Evolutionary conservation across 148 eudicot genomes (phyloP), one percentile per base, ranked within the genome.

Genomic region (Spergularia bocconei): DNA sequence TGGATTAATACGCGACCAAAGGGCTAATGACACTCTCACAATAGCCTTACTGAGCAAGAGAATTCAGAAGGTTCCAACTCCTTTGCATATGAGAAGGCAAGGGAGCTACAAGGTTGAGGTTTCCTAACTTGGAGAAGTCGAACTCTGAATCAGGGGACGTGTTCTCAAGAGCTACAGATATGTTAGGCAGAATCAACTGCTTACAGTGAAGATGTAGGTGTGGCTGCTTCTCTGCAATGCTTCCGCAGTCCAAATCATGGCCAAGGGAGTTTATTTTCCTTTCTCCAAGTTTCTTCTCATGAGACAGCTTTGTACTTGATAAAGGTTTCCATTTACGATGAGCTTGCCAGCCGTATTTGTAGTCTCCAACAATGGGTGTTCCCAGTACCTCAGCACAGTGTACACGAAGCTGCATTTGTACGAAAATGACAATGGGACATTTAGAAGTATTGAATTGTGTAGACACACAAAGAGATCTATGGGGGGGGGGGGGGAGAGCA

Each of bases 321-420:
- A 71, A 39, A 41, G 86, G 87, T 74, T 83, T 77, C 85, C 87
- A 84, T 64, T 76, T 81, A 75, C 82, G 85, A 80, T 95, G 97
- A 85, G 97, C 97, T 80, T 87, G 93, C 92, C 97, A 86, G 9
- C 97, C 99, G 19, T 95, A 95, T 79, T 95, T 95, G 90, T 85
- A 95, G 84, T 95, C 99, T 77, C 99, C 99, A 16, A 95, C 90
- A 23, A 95, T 95, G 13, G 99, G 99, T 47, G 97, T 95, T 73
- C 97, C 87, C 71, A 95, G 79, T 16, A 95, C 97, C 82, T 92
- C 97, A 0, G 99, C 96, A 82, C 97, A 95, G 75, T 95, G 99
- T 50, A 95, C 97, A 17, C 99, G 92, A 58, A 95, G 91, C 97
- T 93, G 82, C 76, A 80, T 67, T 72, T 71, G 29, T 39, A 77